Percentiles rank a stretch among this genome's conserved stretches.
Conservation (phyloP, 441 rosid species). For the Manihot esculenta region DNA sequence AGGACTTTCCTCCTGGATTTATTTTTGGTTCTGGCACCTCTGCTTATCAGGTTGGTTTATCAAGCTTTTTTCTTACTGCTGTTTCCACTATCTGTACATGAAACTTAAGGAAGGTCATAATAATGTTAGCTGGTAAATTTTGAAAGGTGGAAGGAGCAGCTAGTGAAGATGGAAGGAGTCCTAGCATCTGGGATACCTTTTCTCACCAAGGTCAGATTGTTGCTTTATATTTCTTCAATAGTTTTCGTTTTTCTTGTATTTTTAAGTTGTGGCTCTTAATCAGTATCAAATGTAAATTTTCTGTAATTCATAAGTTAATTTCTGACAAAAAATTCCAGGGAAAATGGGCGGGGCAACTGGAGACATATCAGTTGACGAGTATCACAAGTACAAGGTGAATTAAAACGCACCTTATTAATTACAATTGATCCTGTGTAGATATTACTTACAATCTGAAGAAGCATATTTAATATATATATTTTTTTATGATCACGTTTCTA, state of each 20-base stretch:
- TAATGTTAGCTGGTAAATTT: not conserved
- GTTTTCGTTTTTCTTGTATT: not conserved
- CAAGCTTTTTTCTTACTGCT: not conserved
- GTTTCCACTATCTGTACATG: not conserved
- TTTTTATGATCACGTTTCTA: not conserved
- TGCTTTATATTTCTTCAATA: not conserved
- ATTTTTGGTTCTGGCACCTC: conserved; percentile 60
- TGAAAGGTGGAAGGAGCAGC: conserved; percentile 70
- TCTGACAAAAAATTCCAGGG: conserved; percentile 33
- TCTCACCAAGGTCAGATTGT: conserved; percentile 36
- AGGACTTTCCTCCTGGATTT: conserved; percentile 55
- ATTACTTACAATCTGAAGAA: not conserved
- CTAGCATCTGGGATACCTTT: conserved; percentile 64
- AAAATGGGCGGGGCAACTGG: conserved; percentile 34
- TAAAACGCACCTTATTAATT: not conserved
- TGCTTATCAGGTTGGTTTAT: conserved; percentile 56
- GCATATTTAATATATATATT: too few species aligned
- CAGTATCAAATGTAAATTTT: not conserved
- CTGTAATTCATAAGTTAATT: not conserved
- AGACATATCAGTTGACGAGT: conserved; percentile 59
- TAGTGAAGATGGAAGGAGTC: conserved; percentile 59
- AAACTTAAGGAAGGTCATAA: not conserved
- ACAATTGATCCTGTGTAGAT: not conserved
- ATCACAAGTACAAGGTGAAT: conserved; percentile 68
- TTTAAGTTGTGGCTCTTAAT: not conserved